A percentile compares a stretch with the other conserved stretches of the same genome.
Conservation (phyloP, 164 flowering plant species). For the Protea cynaroides region DNA sequence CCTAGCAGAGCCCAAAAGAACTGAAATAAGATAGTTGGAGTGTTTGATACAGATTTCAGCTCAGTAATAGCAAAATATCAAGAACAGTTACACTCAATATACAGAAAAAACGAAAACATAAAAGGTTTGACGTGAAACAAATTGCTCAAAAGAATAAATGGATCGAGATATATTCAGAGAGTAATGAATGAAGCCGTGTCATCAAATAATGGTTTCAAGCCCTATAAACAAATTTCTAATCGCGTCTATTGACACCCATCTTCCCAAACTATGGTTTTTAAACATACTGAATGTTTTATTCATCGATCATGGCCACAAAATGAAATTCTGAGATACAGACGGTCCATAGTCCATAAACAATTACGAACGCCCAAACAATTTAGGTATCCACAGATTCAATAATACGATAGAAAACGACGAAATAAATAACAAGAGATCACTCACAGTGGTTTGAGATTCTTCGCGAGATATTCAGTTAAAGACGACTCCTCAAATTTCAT, state of each 20-base stretch:
- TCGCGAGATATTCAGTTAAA: constrained; percentile 22
- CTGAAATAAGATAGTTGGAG: background rate
- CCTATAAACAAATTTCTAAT: background rate
- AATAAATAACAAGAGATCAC: constrained; percentile 2
- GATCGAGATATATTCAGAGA: background rate
- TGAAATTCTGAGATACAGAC: background rate
- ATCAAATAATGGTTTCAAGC: background rate
- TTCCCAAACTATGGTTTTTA: background rate
- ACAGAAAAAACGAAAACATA: background rate
- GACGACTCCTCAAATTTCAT: constrained; percentile 30
- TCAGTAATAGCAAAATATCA: too few relatives aligned
- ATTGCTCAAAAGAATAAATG: background rate
- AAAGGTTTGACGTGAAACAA: background rate
- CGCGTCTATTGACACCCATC: background rate
- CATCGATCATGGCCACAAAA: background rate
- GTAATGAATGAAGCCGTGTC: background rate
- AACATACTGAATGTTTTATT: background rate
- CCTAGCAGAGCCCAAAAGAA: background rate
- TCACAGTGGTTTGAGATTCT: constrained; percentile 30
- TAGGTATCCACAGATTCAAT: background rate
- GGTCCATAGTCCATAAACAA: background rate
- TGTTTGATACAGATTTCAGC: background rate
- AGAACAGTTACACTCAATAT: background rate
- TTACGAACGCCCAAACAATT: background rate
- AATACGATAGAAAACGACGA: background rate